Percentiles rank a stretch among this genome's conserved stretches.
These are phyloP conservation scores for Cyathus striatus DNA, from an alignment of 768 basidiomycete genomes.

Conservation along the genomic window DNA sequence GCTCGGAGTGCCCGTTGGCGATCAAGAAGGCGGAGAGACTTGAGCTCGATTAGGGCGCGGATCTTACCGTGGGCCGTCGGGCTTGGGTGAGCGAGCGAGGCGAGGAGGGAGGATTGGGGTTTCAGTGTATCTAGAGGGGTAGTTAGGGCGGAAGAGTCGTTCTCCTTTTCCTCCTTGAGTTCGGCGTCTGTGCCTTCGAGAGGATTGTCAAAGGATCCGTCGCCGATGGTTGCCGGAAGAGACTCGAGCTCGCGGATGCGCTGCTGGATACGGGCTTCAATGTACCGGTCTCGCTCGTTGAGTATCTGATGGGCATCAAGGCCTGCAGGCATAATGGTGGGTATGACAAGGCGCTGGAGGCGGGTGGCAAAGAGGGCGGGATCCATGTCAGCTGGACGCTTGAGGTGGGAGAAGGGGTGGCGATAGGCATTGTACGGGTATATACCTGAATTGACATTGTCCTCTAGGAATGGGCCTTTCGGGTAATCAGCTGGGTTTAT, in stretches of 20 bases:
- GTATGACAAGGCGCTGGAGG: conserved; percentile 77
- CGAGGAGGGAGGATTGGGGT: conserved; percentile 14
- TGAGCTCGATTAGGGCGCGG: conserved; percentile 89
- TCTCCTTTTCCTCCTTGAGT: conserved; percentile 43
- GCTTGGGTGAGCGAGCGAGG: conserved; percentile 47
- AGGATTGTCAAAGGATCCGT: conserved; percentile 57
- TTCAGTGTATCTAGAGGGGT: conserved; percentile 22
- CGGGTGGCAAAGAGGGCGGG: conserved; percentile 64
- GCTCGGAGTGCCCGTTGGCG: conserved; percentile 89
- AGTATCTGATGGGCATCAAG: conserved; percentile 90
- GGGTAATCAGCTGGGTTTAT: conserved; percentile 58
- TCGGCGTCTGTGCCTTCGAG: conserved; percentile 30
- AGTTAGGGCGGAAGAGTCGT: conserved; percentile 15
- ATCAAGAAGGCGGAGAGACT: conserved; percentile 80
- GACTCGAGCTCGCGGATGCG: conserved; percentile 82
- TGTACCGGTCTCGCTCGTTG: conserved; percentile 87
- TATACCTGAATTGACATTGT: conserved; percentile 72
- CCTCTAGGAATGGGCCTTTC: conserved; percentile 73
- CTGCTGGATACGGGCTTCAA: conserved; percentile 86
- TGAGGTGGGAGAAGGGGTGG: conserved; percentile 79
- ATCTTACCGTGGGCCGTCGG: conserved; percentile 76
- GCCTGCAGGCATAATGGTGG: conserved; percentile 85
- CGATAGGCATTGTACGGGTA: conserved; percentile 91
- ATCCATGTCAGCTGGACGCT: conserved; percentile 56
- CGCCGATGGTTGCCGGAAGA: conserved; percentile 75